Percentiles rank a stretch among this genome's conserved stretches.
phyloP scores from a whole-genome alignment of 805 yeast species.

The Lipomyces chichibuensis region DNA sequence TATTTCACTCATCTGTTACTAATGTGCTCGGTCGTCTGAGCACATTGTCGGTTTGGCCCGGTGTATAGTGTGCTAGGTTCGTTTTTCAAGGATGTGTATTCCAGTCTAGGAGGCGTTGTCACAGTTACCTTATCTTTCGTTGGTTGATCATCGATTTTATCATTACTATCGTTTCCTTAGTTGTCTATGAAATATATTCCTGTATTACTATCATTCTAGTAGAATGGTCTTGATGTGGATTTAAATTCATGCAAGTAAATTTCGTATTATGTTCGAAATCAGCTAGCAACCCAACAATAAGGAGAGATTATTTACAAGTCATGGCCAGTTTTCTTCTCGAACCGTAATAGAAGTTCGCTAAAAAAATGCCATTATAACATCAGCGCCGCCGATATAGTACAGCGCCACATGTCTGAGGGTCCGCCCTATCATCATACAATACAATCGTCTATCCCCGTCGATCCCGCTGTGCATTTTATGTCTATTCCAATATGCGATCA shows the following conservation, averaged over 20 bases:
- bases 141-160: conserved; percentile 1
- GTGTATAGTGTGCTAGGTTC: neutral
- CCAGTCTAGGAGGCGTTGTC: conserved; percentile 7
- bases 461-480: neutral
- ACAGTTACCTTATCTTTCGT: neutral
- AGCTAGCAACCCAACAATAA: neutral
- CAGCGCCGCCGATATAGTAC: neutral
- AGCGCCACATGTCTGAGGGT: neutral
- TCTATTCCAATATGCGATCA: neutral
- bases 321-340: neutral
- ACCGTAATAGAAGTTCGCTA: neutral
- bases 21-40: neutral
- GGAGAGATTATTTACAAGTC: neutral
- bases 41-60: conserved; percentile 2
- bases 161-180: conserved; percentile 2
- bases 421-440: neutral
- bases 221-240: neutral
- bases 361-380: neutral
- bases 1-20: neutral
- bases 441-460: neutral
- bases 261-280: neutral
- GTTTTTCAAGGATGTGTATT: conserved; percentile 2
- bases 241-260: neutral
- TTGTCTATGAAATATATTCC: conserved; percentile 5
- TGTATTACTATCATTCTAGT: neutral